Percentiles rank a stretch among this genome's conserved stretches.
Conservation (phyloP, 768 basidiomycete genomes). For the Suillus paluster region DNA sequence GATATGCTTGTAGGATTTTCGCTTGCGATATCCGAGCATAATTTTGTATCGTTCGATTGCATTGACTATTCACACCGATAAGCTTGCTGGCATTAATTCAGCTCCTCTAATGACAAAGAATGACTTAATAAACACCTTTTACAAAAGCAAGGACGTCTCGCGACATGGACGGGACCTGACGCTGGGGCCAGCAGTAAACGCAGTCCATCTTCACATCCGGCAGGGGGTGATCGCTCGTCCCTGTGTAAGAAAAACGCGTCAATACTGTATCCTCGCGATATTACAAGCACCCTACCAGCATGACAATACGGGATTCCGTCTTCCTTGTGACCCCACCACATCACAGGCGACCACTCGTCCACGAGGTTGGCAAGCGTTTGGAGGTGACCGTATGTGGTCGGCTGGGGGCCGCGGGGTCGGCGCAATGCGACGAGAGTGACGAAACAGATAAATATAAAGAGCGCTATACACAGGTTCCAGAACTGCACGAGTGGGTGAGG, state of each 20-base stretch:
- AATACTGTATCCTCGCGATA: background rate
- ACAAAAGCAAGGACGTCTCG: no score
- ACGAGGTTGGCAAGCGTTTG: constrained; percentile 38
- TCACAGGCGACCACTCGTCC: constrained; percentile 38
- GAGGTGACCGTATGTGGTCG: constrained; percentile 37
- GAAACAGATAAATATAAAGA: background rate
- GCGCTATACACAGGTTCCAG: background rate
- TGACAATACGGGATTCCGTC: constrained; percentile 12
- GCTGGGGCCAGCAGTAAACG: background rate
- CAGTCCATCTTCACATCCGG: constrained; percentile 2
- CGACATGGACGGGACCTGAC: no score
- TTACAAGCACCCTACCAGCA: constrained; percentile 18
- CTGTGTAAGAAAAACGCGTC: background rate
- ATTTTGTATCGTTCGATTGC: no score
- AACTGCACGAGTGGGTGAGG: no score
- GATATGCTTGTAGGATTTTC: no score
- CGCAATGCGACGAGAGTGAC: constrained; percentile 18
- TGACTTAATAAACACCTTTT: no score
- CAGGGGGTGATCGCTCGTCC: constrained; percentile 1
- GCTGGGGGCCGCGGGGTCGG: constrained; percentile 30
- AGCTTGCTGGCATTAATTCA: no score
- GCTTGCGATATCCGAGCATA: no score
- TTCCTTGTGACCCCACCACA: constrained; percentile 36
- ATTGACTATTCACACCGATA: no score
- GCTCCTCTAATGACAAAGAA: no score